These are phyloP conservation scores for Hypoxylon sp. DNA, from an alignment of 2,329 filamentous ascomycete genomes.

Conservation along the genomic window DNA sequence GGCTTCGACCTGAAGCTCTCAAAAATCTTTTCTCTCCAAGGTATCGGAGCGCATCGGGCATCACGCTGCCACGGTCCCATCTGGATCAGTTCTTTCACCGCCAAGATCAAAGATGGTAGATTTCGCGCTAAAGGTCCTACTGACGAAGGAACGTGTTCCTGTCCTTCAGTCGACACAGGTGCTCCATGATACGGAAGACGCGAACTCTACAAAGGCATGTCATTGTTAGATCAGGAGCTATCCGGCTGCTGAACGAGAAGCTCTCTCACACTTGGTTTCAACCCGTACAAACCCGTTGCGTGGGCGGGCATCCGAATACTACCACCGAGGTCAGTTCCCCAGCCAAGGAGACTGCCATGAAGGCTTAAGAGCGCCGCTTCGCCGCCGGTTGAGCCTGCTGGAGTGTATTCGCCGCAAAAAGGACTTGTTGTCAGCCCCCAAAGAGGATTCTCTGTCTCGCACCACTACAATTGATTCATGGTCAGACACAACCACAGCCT, in stretches of 20 bases:
- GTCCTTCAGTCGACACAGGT: conserved; percentile 73
- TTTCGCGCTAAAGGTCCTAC: conserved; percentile 72
- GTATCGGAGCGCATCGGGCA: conserved; percentile 66
- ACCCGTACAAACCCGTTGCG: conserved; percentile 64
- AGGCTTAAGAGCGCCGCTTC: conserved; percentile 49
- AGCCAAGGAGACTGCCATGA: conserved; percentile 59
- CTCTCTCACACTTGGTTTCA: conserved; percentile 62
- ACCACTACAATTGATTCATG: conserved; percentile 58
- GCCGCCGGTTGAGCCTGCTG: conserved; percentile 59
- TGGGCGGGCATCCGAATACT: conserved; percentile 65
- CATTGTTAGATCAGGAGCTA: conserved; percentile 1
- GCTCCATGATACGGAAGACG: conserved; percentile 72
- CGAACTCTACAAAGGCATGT: conserved; percentile 60
- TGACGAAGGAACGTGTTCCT: conserved; percentile 75
- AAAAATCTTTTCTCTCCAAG: conserved; percentile 67
- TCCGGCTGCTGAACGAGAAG: conserved; percentile 55
- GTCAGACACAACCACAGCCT: conserved; percentile 63
- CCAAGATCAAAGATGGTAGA: conserved; percentile 64
- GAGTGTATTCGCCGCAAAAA: conserved; percentile 59
- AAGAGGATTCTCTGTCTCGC: conserved; percentile 68
- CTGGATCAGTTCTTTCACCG: conserved; percentile 64
- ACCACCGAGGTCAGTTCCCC: conserved; percentile 68
- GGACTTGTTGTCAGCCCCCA: conserved; percentile 67
- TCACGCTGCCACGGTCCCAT: conserved; percentile 69
- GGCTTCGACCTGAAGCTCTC: conserved; percentile 59